Evolutionary conservation across 2,329 filamentous ascomycete genomes (phyloP).

Genomic region (Fusarium anguioides): DNA sequence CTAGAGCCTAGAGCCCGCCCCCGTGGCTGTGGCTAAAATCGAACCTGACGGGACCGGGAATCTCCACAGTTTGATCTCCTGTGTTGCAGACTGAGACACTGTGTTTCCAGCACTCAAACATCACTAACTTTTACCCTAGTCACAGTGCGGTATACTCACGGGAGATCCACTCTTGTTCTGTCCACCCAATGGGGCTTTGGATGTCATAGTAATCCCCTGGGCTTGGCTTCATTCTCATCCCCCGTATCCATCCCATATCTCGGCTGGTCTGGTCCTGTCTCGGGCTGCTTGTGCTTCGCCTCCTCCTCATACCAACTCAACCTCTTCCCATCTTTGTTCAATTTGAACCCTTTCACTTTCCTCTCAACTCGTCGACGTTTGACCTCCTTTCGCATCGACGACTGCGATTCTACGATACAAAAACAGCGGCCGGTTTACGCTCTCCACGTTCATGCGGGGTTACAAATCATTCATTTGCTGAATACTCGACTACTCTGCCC

Average conservation of each 20-base stretch:
- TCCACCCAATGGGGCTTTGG: no score
- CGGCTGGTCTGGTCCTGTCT: no score
- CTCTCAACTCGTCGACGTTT: slow-evolving; percentile 9
- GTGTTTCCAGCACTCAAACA: no score
- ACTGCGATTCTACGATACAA: slow-evolving; percentile 27
- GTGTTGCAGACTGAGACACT: no score
- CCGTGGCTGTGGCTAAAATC: slow-evolving; percentile 15
- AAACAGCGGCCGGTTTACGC: slow-evolving; percentile 42
- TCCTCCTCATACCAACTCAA: slow-evolving; percentile 19
- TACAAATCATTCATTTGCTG: slow-evolving; percentile 39
- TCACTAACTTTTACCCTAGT: no score
- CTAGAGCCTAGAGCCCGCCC: slow-evolving; percentile 36
- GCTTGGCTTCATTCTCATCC: no score
- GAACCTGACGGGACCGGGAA: not conserved
- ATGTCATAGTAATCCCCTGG: no score
- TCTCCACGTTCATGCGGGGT: slow-evolving; percentile 44
- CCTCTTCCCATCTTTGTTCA: slow-evolving; percentile 26
- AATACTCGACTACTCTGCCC: no score
- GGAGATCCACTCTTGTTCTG: no score
- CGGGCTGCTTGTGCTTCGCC: no score
- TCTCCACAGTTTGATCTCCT: slow-evolving; percentile 33
- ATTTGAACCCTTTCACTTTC: slow-evolving; percentile 21
- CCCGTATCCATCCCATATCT: no score
- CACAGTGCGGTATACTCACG: no score
- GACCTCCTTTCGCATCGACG: slow-evolving; percentile 21